These are phyloP conservation scores for Dactylellina haptotyla DNA, from an alignment of 2,329 filamentous ascomycete species.

Conservation along the genomic window DNA sequence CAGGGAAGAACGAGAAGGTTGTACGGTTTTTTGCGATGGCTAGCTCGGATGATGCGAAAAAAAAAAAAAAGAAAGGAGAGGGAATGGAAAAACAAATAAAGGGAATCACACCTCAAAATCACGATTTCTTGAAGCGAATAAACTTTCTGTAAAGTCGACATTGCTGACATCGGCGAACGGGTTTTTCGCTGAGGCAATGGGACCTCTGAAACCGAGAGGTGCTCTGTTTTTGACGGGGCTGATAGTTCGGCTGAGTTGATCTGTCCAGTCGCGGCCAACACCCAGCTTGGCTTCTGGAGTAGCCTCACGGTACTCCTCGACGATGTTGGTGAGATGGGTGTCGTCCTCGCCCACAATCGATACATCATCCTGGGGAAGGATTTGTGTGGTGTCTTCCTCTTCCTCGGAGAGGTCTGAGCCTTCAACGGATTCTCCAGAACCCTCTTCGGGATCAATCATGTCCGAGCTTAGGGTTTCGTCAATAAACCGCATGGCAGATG, in stretches of 20 bases:
- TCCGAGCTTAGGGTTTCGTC: slow-evolving; percentile 64
- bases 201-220: slow-evolving; percentile 46
- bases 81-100: slow-evolving; percentile 66
- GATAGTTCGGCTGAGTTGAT: slow-evolving; percentile 91
- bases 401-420: slow-evolving; percentile 48
- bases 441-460: slow-evolving; percentile 61
- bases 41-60: slow-evolving; percentile 46
- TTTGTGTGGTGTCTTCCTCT: slow-evolving; percentile 45
- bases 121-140: slow-evolving; percentile 64
- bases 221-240: slow-evolving; percentile 78
- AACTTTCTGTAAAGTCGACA: slow-evolving; percentile 48
- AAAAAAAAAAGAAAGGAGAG: slow-evolving; percentile 59
- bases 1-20: neutral
- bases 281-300: slow-evolving; percentile 63
- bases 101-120: slow-evolving; percentile 87
- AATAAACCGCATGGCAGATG: slow-evolving; percentile 65
- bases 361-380: slow-evolving; percentile 64
- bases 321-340: slow-evolving; percentile 59
- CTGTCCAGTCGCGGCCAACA: slow-evolving; percentile 86
- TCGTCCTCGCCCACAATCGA: slow-evolving; percentile 73
- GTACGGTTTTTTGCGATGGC: neutral
- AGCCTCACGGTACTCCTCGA: slow-evolving; percentile 66
- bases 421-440: slow-evolving; percentile 55
- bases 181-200: slow-evolving; percentile 29
- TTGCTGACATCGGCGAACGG: slow-evolving; percentile 52